A percentile compares a stretch with the other conserved stretches of the same genome.
phyloP scores from a whole-genome alignment of 306 rosid species.

The Vicia villosa region DNA sequence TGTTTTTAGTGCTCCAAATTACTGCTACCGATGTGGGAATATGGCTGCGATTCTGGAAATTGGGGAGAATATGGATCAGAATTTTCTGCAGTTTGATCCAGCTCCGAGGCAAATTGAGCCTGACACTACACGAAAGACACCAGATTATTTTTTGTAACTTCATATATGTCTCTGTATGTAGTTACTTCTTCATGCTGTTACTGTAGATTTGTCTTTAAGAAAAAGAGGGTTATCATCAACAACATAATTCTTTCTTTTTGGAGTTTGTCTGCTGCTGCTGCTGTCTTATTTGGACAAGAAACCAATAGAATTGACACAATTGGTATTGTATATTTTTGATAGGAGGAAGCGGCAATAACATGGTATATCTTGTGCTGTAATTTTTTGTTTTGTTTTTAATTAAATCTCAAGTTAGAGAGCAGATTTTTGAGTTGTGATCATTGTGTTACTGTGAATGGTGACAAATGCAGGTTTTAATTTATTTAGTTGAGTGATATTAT shows the following conservation, averaged over 20 bases:
- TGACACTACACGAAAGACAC: slow-evolving; percentile 96
- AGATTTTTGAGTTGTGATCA: slow-evolving; percentile 45
- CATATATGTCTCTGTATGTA: slow-evolving; percentile 54
- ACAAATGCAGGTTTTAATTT: slow-evolving; percentile 46
- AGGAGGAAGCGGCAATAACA: slow-evolving; percentile 68
- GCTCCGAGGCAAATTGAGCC: slow-evolving; percentile 99
- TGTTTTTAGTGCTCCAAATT: slow-evolving; percentile 97
- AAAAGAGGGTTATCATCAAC: slow-evolving; percentile 55
- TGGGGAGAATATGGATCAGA: slow-evolving; percentile 98
- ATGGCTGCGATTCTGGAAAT: slow-evolving; percentile 99
- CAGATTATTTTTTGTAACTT: slow-evolving; percentile 95
- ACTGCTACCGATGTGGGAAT: slow-evolving; percentile 96
- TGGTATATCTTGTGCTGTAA: slow-evolving; percentile 66
- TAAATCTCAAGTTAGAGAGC: slow-evolving; percentile 48
- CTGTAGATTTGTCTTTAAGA: slow-evolving; percentile 74
- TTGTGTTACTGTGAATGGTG: slow-evolving; percentile 35
- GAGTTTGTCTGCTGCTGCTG: slow-evolving; percentile 60
- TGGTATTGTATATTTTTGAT: slow-evolving; percentile 77
- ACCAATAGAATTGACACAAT: slow-evolving; percentile 57
- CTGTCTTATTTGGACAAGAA: slow-evolving; percentile 67
- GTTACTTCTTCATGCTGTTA: slow-evolving; percentile 61
- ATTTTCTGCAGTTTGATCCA: slow-evolving; percentile 98
- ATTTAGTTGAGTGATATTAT: slow-evolving; percentile 19
- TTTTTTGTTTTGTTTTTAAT: slow-evolving; percentile 30
- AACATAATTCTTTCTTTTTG: slow-evolving; percentile 73